Percentiles rank a stretch among this genome's conserved stretches.
Evolutionary conservation across 345 rosid genomes (phyloP).

Genomic region (Lenwebbia sp.): DNA sequence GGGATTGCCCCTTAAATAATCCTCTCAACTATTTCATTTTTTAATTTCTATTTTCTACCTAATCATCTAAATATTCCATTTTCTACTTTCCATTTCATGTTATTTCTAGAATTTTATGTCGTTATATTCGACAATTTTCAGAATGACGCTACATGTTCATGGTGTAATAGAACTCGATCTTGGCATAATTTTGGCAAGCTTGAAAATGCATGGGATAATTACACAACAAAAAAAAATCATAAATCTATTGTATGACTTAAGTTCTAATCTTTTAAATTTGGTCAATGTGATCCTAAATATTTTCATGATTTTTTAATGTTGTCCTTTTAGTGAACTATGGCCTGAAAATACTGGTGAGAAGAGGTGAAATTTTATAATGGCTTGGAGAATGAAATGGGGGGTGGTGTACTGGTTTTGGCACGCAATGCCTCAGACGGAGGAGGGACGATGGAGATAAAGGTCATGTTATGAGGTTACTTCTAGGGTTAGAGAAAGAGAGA

Average conservation of each 20-base stretch:
- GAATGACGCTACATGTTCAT: background rate
- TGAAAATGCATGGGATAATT: background rate
- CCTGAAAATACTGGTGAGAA: background rate
- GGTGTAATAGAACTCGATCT: background rate
- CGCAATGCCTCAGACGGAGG: too few relatives aligned
- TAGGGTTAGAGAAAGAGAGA: too few relatives aligned
- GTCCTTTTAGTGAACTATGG: background rate
- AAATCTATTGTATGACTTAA: background rate
- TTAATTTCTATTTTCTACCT: background rate
- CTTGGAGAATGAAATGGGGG: too few relatives aligned
- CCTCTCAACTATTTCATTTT: background rate
- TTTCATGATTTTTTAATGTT: background rate
- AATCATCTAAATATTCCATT: background rate
- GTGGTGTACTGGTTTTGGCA: too few relatives aligned
- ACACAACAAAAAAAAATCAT: background rate
- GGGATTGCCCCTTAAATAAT: background rate
- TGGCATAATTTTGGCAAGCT: background rate
- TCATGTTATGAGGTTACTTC: too few relatives aligned
- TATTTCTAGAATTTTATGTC: background rate
- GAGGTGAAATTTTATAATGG: too few relatives aligned
- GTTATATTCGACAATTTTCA: background rate
- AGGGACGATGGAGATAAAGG: too few relatives aligned
- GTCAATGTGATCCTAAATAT: background rate
- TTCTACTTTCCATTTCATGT: background rate
- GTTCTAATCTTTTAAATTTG: background rate